phyloP scores from a whole-genome alignment of 2,329 filamentous ascomycete species.

The Claviceps spartinae region DNA sequence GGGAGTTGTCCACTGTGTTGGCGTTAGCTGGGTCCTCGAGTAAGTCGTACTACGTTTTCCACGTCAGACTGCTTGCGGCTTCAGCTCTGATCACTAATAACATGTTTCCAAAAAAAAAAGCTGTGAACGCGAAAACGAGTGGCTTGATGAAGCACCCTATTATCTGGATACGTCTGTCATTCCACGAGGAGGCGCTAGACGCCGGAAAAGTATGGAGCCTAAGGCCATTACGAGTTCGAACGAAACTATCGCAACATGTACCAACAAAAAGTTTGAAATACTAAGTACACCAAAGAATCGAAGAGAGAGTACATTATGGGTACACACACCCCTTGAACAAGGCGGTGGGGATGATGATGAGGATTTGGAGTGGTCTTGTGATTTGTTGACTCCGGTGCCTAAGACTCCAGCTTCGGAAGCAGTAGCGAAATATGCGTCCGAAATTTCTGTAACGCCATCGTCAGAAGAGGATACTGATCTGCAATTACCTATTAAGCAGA shows the following conservation, averaged over 20 bases:
- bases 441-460: conserved; percentile 33
- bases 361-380: conserved; percentile 27
- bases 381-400: conserved; percentile 40
- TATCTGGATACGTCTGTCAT: conserved; percentile 52
- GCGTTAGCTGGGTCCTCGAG: conserved; percentile 81
- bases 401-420: conserved; percentile 45
- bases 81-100: conserved; percentile 16
- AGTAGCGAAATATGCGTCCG: conserved; percentile 37
- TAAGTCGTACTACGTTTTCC: conserved; percentile 45
- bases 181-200: conserved; percentile 56
- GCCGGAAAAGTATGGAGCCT: conserved; percentile 73
- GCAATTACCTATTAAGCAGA: conserved; percentile 19
- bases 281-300: conserved; percentile 37
- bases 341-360: conserved; percentile 23
- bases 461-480: conserved; percentile 20
- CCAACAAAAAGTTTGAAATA: conserved; percentile 24
- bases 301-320: conserved; percentile 41
- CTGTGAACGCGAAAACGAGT: conserved; percentile 62
- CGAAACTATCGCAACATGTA: conserved; percentile 40
- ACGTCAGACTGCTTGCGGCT: background rate
- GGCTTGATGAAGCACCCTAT: conserved; percentile 62
- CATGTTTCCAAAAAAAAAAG: conserved; percentile 14
- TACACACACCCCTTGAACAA: conserved; percentile 37
- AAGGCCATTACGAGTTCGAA: conserved; percentile 55
- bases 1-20: conserved; percentile 72